Evolutionary conservation across 2,329 filamentous ascomycete species (phyloP), one percentile per base, ranked within the genome.

Genomic region (Aphanocladium album): DNA sequence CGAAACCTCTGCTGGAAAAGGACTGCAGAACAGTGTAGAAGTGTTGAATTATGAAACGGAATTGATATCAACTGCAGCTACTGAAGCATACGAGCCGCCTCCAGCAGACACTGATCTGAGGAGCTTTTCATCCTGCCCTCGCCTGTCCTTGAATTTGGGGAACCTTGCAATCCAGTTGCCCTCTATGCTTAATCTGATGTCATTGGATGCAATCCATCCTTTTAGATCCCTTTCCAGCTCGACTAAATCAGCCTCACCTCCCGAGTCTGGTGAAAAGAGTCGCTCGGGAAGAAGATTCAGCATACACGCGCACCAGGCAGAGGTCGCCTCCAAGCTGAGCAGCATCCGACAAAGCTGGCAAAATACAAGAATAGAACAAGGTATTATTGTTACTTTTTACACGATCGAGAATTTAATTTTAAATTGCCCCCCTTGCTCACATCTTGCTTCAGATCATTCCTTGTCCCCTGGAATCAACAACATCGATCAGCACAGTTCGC

Each of bases 101-200:
- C 56, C 9, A 62, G 59, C 1, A 19, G 45, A 41, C 16, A 12
- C 45, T 50, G 45, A 57, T 25, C 57, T 47, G 8, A 52, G 49
- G 3, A 59, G 57, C 27, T 59, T 59, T 25, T 30, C 51, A 7
- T 37, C 58, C 21, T 72, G 67, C 53, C 68, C 70, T 17, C 69
- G 72, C 1, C 63, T 74, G 23, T 74, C 72, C 4, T 66, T 74
- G 25, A 68, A 74, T 55, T 65, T 74, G 3, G 70, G 67, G 7
- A 61, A 61, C 7, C 60, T 70, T 39, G 63, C 64, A 2, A 57
- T 64, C 14, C 60, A 72, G 19, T 62, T 71, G 16, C 67, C 70
- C 4, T 62, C 65, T 9, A 64, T 73, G 50, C 63, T 69, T 60
- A 65, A 67, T 25, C 47, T 67, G 7, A 52, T 59, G 49, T n/a